phyloP scores from a whole-genome alignment of 2,329 filamentous ascomycete genomes.

The Thelonectria blattea region DNA sequence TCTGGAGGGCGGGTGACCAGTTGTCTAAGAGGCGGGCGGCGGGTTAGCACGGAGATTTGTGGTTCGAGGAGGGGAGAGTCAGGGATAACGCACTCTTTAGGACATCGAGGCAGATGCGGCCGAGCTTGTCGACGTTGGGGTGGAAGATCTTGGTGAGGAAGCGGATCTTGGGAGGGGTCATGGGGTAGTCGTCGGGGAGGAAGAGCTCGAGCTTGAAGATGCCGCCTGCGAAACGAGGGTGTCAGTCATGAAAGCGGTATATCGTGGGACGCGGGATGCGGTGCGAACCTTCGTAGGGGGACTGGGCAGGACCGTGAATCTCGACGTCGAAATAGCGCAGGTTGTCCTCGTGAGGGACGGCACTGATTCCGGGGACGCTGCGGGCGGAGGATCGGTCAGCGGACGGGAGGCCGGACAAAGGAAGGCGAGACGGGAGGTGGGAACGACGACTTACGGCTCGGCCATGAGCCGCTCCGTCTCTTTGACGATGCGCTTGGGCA shows the following conservation, averaged over 20 bases:
- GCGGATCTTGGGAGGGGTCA: conserved; percentile 98
- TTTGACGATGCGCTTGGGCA: conserved; percentile 97
- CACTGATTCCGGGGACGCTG: conserved; percentile 95
- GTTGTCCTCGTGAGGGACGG: conserved; percentile 95
- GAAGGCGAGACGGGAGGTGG: conserved; percentile 16
- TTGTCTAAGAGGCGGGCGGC: conserved; percentile 72
- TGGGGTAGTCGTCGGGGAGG: conserved; percentile 97
- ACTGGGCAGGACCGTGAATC: conserved; percentile 89
- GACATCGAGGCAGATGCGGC: conserved; percentile 95
- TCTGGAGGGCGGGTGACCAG: conserved; percentile 98
- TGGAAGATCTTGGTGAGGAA: conserved; percentile 99
- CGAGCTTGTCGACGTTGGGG: conserved; percentile 97
- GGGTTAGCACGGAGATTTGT: conserved; percentile 21
- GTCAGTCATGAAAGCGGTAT: conserved; percentile 12
- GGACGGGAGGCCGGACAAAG: not conserved
- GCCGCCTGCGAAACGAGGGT: conserved; percentile 57
- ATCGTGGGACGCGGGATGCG: not conserved
- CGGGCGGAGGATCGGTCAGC: conserved; percentile 28
- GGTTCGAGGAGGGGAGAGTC: not conserved
- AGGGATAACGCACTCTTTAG: conserved; percentile 77
- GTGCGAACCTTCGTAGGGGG: conserved; percentile 86
- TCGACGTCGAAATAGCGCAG: conserved; percentile 97
- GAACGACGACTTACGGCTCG: conserved; percentile 79
- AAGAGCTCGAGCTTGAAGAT: conserved; percentile 98
- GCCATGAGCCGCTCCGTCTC: conserved; percentile 97